Conservation (phyloP, 768 basidiomycete species). For the Amanita fuliginea region DNA sequence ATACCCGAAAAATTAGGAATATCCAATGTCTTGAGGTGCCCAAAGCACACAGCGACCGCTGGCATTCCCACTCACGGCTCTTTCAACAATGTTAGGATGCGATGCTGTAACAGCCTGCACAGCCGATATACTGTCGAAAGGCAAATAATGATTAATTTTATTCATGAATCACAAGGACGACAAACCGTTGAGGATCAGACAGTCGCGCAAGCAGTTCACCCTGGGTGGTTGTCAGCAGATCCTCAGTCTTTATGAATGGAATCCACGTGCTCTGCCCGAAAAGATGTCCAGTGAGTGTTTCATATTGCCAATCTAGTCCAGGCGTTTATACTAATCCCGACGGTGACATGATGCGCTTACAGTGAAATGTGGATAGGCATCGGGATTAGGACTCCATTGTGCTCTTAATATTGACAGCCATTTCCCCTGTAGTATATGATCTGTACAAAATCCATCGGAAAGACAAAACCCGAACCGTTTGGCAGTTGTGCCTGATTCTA, state of each 20-base stretch:
- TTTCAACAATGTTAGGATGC: slow-evolving; percentile 64
- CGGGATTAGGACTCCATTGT: slow-evolving; percentile 69
- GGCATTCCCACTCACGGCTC: slow-evolving; percentile 68
- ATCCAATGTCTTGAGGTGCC: slow-evolving; percentile 34
- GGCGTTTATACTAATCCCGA: neutral
- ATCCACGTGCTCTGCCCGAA: slow-evolving; percentile 48
- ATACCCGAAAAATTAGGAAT: neutral
- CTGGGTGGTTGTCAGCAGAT: slow-evolving; percentile 19
- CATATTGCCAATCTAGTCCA: slow-evolving; percentile 61
- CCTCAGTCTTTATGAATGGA: neutral
- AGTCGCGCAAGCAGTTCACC: slow-evolving; percentile 62
- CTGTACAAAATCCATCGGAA: neutral
- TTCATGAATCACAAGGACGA: neutral
- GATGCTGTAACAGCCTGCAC: slow-evolving; percentile 88
- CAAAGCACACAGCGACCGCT: slow-evolving; percentile 75
- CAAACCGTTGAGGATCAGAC: slow-evolving; percentile 44
- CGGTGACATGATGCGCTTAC: slow-evolving; percentile 26
- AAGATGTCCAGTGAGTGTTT: slow-evolving; percentile 67
- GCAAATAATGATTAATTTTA: slow-evolving; percentile 1
- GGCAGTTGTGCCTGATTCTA: slow-evolving; percentile 62
- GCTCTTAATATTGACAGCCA: slow-evolving; percentile 76
- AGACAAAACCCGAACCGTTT: slow-evolving; percentile 45
- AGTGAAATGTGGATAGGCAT: slow-evolving; percentile 77
- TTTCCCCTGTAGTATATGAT: slow-evolving; percentile 41
- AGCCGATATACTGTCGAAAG: slow-evolving; percentile 50